Percentiles rank a stretch among this genome's conserved stretches.
These are phyloP conservation scores for Bathelium albidoporum DNA, from an alignment of 495 filamentous ascomycete genomes.

Conservation along the genomic window DNA sequence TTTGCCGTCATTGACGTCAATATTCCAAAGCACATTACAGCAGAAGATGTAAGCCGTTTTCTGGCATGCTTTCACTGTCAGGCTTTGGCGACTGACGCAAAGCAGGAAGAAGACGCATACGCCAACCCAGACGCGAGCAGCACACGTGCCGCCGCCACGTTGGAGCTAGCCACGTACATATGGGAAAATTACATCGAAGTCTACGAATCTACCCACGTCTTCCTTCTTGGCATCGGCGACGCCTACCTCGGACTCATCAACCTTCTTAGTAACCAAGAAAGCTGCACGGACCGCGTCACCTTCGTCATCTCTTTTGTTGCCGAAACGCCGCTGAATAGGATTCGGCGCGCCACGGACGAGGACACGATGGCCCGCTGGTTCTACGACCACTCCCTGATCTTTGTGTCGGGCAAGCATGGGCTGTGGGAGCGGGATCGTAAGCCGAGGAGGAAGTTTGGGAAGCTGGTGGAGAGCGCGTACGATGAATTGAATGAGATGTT, in stretches of 20 bases:
- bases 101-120: conserved; percentile 20
- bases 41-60: conserved; percentile 36
- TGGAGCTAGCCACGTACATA: conserved; percentile 72
- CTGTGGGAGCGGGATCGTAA: conserved; percentile 47
- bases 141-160: conserved; percentile 42
- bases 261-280: conserved; percentile 33
- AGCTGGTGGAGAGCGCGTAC: conserved; percentile 19
- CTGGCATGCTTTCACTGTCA: background rate
- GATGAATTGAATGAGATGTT: conserved; percentile 30
- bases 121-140: conserved; percentile 30
- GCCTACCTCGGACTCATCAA: conserved; percentile 37
- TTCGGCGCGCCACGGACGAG: conserved; percentile 29
- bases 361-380: conserved; percentile 32
- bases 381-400: conserved; percentile 43
- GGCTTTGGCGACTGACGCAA: background rate
- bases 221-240: conserved; percentile 71
- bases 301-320: conserved; percentile 28
- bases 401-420: conserved; percentile 58
- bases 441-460: conserved; percentile 28
- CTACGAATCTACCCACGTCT: conserved; percentile 56
- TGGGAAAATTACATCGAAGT: conserved; percentile 97
- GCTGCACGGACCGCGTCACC: conserved; percentile 20
- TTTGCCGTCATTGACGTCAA: conserved; percentile 86
- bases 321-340: conserved; percentile 31
- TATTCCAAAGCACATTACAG: conserved; percentile 61